phyloP scores from a whole-genome alignment of 2,329 filamentous ascomycete species.

The Monosporascus sp. region DNA sequence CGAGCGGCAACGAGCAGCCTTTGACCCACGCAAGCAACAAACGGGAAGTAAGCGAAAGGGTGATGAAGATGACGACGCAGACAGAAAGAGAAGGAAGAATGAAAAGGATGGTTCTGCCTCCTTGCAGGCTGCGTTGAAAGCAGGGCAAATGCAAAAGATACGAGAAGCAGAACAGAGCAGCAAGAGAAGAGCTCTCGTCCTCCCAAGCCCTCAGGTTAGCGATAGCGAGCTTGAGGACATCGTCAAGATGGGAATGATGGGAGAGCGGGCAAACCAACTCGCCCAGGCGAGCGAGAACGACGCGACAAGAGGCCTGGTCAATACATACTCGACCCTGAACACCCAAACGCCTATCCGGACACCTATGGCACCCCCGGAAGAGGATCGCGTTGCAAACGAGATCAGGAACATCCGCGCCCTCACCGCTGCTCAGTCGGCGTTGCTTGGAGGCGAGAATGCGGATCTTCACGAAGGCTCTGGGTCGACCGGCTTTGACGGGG shows the following conservation, averaged over 20 bases:
- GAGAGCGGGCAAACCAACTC: conserved; percentile 74
- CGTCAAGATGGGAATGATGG: conserved; percentile 96
- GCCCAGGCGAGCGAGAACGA: conserved; percentile 77
- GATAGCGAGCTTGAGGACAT: conserved; percentile 94
- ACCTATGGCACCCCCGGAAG: conserved; percentile 82
- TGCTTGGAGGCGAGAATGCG: conserved; percentile 91
- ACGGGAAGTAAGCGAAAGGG: conserved; percentile 89
- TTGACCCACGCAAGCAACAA: conserved; percentile 90
- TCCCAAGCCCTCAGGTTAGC: conserved; percentile 87
- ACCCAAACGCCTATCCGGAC: conserved; percentile 85
- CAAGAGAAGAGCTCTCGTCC: conserved; percentile 76
- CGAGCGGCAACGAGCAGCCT: conserved; percentile 76
- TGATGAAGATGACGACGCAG: conserved; percentile 76
- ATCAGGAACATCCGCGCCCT: conserved; percentile 89
- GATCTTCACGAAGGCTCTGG: conserved; percentile 75
- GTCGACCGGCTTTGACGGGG: conserved; percentile 85
- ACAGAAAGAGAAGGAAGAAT: conserved; percentile 80
- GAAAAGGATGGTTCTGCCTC: conserved; percentile 65
- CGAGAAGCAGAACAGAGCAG: conserved; percentile 95
- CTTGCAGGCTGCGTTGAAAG: conserved; percentile 86
- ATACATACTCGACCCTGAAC: conserved; percentile 79
- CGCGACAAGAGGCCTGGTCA: conserved; percentile 78
- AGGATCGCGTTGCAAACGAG: conserved; percentile 95
- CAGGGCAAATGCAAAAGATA: conserved; percentile 89
- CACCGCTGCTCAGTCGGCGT: conserved; percentile 88